A percentile compares a stretch with the other conserved stretches of the same genome.
Conservation (phyloP, 257 asterid species). For the Jacaranda copaia region DNA sequence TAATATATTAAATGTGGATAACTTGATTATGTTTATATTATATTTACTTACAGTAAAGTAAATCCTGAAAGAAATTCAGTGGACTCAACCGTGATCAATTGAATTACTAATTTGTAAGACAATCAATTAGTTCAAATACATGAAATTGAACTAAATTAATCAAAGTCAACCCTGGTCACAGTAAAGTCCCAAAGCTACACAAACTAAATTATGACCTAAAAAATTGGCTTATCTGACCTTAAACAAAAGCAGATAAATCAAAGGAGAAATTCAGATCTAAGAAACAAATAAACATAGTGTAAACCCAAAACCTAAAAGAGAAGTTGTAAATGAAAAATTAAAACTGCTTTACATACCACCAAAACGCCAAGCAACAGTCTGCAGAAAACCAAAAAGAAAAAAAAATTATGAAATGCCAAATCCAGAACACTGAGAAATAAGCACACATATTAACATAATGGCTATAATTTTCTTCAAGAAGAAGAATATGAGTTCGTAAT, state of each 20-base stretch:
- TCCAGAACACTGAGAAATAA: neutral
- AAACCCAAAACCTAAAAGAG: neutral
- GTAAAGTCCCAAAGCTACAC: conserved; percentile 23
- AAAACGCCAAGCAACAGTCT: conserved; percentile 92
- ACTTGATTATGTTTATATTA: neutral
- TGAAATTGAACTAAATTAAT: conserved; percentile 21
- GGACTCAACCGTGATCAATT: neutral
- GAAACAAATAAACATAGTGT: neutral
- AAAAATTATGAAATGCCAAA: conserved; percentile 23
- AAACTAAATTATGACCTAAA: conserved; percentile 13
- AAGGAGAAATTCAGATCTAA: conserved; percentile 31
- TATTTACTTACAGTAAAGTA: neutral
- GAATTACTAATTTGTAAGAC: conserved; percentile 2
- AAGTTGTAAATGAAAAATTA: neutral
- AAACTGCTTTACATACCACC: conserved; percentile 72
- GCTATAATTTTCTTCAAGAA: neutral
- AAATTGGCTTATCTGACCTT: conserved; percentile 16
- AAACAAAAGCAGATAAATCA: neutral
- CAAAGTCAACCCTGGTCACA: conserved; percentile 38
- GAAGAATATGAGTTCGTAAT: neutral
- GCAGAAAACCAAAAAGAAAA: conserved; percentile 41
- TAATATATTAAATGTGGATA: neutral
- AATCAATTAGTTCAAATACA: neutral
- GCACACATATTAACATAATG: neutral
- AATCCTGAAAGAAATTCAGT: neutral